phyloP scores from a whole-genome alignment of 305 asterid species.

The Solanum hybrid region DNA sequence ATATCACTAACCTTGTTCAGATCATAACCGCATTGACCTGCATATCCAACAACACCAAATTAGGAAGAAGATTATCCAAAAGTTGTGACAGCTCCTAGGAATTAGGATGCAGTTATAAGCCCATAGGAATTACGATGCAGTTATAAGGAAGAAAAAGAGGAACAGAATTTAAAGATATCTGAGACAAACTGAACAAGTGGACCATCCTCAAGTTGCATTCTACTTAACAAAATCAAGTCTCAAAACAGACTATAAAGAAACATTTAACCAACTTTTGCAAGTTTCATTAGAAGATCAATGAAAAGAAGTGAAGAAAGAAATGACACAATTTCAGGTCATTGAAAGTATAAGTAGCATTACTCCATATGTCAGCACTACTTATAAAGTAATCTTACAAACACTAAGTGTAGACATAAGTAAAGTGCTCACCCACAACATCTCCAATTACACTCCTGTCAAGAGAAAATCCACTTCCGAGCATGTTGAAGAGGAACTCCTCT shows the following conservation, averaged over 20 bases:
- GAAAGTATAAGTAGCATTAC: neutral
- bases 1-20: constrained; percentile 40
- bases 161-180: neutral
- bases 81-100: constrained; percentile 3
- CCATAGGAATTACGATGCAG: neutral
- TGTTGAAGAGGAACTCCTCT: constrained; percentile 50
- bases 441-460: constrained; percentile 53
- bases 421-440: constrained; percentile 57
- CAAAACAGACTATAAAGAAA: neutral
- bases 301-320: neutral
- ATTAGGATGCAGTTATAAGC: neutral
- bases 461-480: constrained; percentile 77
- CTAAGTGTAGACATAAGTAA: neutral
- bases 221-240: neutral
- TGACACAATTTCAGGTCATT: neutral
- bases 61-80: constrained; percentile 13
- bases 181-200: neutral
- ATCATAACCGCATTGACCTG: constrained; percentile 86
- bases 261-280: neutral
- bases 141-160: neutral
- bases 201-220: neutral
- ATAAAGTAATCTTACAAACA: neutral
- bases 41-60: constrained; percentile 23
- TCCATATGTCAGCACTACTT: neutral
- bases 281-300: neutral